Conservation (phyloP, 2,329 filamentous ascomycete species). For the Microsporum canis region DNA sequence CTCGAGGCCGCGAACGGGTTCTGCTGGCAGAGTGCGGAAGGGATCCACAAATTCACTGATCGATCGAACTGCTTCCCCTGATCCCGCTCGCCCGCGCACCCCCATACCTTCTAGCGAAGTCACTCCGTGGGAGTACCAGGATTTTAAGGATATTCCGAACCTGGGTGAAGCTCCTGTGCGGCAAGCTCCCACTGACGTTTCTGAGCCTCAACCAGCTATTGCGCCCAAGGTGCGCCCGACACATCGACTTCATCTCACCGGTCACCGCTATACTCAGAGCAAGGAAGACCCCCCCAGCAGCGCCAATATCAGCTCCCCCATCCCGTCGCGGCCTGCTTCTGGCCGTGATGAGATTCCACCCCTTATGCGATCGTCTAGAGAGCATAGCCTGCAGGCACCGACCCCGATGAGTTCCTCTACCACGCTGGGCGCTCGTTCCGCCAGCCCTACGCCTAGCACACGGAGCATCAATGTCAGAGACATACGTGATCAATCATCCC, state of each 20-base stretch:
- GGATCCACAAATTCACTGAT: constrained; percentile 66
- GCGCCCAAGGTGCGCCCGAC: constrained; percentile 29
- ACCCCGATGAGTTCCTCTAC: constrained; percentile 29
- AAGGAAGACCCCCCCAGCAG: constrained; percentile 42
- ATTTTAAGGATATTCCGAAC: constrained; percentile 64
- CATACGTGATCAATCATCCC: constrained; percentile 34
- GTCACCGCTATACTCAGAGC: constrained; percentile 45
- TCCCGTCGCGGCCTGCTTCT: constrained; percentile 15
- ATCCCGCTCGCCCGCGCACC: constrained; percentile 67
- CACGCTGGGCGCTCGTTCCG: constrained; percentile 50
- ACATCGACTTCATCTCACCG: constrained; percentile 33
- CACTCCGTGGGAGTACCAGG: constrained; percentile 94
- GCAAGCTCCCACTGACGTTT: constrained; percentile 55
- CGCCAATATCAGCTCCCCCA: not conserved
- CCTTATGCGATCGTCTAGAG: constrained; percentile 37
- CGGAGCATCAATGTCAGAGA: constrained; percentile 46
- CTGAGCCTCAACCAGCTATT: constrained; percentile 24
- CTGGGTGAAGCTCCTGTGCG: constrained; percentile 69
- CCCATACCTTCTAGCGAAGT: constrained; percentile 74
- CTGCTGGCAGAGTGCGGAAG: constrained; percentile 58
- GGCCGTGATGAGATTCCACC: constrained; percentile 25
- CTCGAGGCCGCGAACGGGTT: not conserved
- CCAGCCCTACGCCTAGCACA: constrained; percentile 71
- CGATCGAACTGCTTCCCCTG: constrained; percentile 55
- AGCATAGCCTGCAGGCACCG: constrained; percentile 11